Evolutionary conservation across 176 grass and related monocot genomes (phyloP).

Genomic region (Rhynchospora tenuis): DNA sequence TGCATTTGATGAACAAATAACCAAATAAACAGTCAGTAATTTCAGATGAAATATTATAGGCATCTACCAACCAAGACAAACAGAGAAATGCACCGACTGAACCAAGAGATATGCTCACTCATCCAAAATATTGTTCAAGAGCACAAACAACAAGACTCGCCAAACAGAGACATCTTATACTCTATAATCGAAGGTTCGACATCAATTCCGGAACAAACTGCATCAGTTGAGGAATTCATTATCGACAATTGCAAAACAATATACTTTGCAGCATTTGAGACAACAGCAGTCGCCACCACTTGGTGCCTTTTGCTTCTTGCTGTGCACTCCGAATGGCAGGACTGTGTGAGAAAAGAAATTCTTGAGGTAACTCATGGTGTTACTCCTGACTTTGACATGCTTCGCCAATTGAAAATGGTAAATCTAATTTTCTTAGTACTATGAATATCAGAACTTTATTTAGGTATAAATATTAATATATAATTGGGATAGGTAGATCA

Average conservation of each 20-base stretch:
- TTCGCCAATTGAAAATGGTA: slow-evolving; percentile 48
- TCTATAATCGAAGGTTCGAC: slow-evolving; percentile 40
- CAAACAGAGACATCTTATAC: slow-evolving; percentile 19
- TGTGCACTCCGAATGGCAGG: slow-evolving; percentile 67
- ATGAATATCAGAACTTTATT: too few species aligned
- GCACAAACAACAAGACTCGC: not conserved
- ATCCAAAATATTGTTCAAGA: slow-evolving; percentile 39
- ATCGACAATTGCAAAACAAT: slow-evolving; percentile 98
- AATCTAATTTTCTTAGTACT: not conserved
- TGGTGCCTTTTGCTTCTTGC: slow-evolving; percentile 92
- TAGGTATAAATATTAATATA: too few species aligned
- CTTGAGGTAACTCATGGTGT: slow-evolving; percentile 24
- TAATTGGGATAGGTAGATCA: too few species aligned
- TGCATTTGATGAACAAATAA: not conserved
- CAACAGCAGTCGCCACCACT: slow-evolving; percentile 49
- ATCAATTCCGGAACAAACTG: not conserved
- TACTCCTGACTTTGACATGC: slow-evolving; percentile 36
- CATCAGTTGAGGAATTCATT: slow-evolving; percentile 45
- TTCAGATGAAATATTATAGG: not conserved
- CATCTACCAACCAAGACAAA: slow-evolving; percentile 42
- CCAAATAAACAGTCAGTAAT: not conserved
- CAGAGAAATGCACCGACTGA: slow-evolving; percentile 40
- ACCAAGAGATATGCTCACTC: slow-evolving; percentile 39
- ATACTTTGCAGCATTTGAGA: slow-evolving; percentile 77
- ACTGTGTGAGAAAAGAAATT: slow-evolving; percentile 44